phyloP scores from a whole-genome alignment of 73 alveolate genomes.

The Urostyla sp. region DNA sequence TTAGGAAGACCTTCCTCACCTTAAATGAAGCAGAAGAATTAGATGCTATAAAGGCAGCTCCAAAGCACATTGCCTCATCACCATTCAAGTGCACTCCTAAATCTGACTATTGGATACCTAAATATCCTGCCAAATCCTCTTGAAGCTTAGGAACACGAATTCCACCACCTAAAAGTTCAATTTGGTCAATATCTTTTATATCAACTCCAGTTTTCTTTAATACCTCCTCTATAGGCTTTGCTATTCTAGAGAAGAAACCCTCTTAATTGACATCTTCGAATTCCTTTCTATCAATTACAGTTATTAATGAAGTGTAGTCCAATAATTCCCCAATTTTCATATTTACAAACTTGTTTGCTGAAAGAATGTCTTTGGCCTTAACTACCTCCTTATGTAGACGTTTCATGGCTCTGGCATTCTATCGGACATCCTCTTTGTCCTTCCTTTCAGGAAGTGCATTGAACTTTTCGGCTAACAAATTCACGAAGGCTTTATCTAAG shows the following conservation, averaged over 20 bases:
- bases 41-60: constrained; percentile 97
- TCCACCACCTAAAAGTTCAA: constrained; percentile 98
- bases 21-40: constrained; percentile 72
- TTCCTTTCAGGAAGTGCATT: constrained; percentile 36
- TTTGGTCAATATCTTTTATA: constrained; percentile 76
- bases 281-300: constrained; percentile 79
- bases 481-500: constrained; percentile 44
- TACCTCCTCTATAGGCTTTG: constrained; percentile 81
- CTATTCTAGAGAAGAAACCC: constrained; percentile 63
- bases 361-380: constrained; percentile 87
- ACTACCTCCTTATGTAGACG: constrained; percentile 72
- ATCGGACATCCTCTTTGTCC: constrained; percentile 56
- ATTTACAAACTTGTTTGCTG: constrained; percentile 92
- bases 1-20: constrained; percentile 62
- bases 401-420: constrained; percentile 67
- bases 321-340: constrained; percentile 84
- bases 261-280: constrained; percentile 82
- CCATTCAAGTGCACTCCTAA: constrained; percentile 98
- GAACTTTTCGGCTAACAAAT: constrained; percentile 49
- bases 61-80: constrained; percentile 98
- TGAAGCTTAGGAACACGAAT: constrained; percentile 94
- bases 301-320: constrained; percentile 80
- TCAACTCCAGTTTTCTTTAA: constrained; percentile 79
- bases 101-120: constrained; percentile 74
- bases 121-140: constrained; percentile 72